phyloP scores from a whole-genome alignment of 192 early-diverging fungal species.

The Linnemannia zychae region DNA sequence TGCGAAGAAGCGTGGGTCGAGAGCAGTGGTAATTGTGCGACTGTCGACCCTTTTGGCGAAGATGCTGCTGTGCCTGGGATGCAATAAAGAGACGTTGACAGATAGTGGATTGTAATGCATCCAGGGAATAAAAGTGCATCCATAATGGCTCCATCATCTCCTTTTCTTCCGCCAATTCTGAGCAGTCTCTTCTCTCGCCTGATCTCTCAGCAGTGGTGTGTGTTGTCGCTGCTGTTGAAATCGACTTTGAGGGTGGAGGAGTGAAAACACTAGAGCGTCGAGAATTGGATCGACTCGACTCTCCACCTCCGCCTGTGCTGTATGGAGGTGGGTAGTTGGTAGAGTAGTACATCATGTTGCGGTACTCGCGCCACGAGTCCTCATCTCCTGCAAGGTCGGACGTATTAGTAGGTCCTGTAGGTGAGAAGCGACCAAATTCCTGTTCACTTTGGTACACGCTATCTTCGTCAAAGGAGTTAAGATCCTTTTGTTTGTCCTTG shows the following conservation, averaged over 20 bases:
- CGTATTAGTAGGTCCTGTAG: not conserved
- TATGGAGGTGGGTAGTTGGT: not conserved
- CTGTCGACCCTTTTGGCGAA: not conserved
- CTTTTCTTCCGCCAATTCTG: not conserved
- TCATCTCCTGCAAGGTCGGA: not conserved
- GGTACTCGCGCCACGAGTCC: not conserved
- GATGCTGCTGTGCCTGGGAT: not conserved
- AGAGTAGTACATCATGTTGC: slow-evolving; percentile 1
- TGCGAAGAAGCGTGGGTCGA: not conserved
- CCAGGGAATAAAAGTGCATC: slow-evolving; percentile 11
- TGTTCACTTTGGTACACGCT: not conserved
- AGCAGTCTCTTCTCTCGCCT: not conserved
- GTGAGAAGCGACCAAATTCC: not conserved
- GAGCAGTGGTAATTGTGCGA: not conserved
- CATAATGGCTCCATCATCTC: not conserved
- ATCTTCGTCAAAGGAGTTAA: not conserved
- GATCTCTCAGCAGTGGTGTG: not conserved
- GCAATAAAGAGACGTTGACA: not conserved
- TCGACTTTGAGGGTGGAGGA: not conserved
- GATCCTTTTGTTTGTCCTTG: not conserved
- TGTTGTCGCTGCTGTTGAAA: not conserved
- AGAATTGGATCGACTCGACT: slow-evolving; percentile 23
- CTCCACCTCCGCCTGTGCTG: not conserved
- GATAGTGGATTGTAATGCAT: not conserved
- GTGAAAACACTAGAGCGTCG: slow-evolving; percentile 2